Percentiles rank a stretch among this genome's conserved stretches.
Evolutionary conservation across 371 early-diverging fungal species (phyloP).

Genomic region (Rhizopus delemar): DNA sequence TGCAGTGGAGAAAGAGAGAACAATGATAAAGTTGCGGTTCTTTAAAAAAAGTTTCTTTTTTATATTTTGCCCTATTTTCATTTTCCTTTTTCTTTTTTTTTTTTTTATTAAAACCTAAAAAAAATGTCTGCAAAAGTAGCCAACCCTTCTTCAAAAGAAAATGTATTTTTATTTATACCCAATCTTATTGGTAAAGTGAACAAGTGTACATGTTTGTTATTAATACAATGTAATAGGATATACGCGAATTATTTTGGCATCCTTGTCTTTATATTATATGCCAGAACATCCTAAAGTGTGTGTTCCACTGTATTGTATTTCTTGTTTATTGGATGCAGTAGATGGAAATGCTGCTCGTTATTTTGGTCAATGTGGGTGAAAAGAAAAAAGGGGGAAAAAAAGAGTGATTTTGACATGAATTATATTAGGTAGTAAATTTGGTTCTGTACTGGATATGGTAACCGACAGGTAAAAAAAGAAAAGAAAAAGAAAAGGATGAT

Average conservation of each 20-base stretch:
- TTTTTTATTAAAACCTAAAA: slow-evolving; percentile 9
- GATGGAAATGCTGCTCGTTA: slow-evolving; percentile 94
- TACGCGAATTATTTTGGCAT: slow-evolving; percentile 79
- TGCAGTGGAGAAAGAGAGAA: background rate
- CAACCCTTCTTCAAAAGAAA: slow-evolving; percentile 39
- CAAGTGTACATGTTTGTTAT: background rate
- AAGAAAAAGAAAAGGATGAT: slow-evolving; percentile 4
- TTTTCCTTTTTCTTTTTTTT: slow-evolving; percentile 15
- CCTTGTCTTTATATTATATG: slow-evolving; percentile 75
- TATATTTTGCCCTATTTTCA: slow-evolving; percentile 11
- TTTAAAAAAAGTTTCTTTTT: background rate
- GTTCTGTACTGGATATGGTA: slow-evolving; percentile 97
- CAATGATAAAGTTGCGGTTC: slow-evolving; percentile 1
- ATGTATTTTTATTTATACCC: slow-evolving; percentile 87
- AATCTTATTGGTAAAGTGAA: slow-evolving; percentile 80
- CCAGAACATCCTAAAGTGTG: slow-evolving; percentile 69
- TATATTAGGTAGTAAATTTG: slow-evolving; percentile 82
- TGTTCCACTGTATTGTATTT: slow-evolving; percentile 79
- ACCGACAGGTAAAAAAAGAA: slow-evolving; percentile 76
- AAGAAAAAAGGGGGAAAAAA: background rate
- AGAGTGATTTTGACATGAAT: background rate
- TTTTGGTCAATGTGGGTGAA: slow-evolving; percentile 80
- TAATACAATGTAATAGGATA: slow-evolving; percentile 63
- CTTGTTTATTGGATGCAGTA: slow-evolving; percentile 91
- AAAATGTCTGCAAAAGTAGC: slow-evolving; percentile 16